Base-by-base conservation (phyloP, 257 asterid genomes). In the Gardenia jasminoides region DNA sequence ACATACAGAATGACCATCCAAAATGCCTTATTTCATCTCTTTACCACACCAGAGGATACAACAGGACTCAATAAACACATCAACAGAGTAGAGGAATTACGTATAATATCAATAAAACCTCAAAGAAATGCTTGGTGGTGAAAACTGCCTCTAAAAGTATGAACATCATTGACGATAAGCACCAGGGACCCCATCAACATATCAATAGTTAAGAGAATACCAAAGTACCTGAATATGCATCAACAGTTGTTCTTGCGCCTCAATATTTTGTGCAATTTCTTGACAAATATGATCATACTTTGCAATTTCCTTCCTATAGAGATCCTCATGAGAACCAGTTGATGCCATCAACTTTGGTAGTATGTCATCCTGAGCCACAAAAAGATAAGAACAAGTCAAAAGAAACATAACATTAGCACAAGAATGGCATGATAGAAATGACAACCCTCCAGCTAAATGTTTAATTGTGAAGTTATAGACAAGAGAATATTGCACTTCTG, bases 301-400 rank as follows among this genome's bases (percentile, higher is more conserved):
- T 3, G 93, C 88, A 75, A 96, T 90, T 89, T 96, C 99, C 91
- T 92, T 92, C 83, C 94, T 88, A 73, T 91, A 96, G 70, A 96
- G 96, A 88, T 96, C 98, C 87, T 96, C 99, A 0, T 90, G 92
- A 65, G 99, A 96, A 56, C 97, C 98, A 67, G 91, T 82, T 73
- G 87, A 88, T 20, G 98, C 82, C 99, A 96, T 96, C 91, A 93
- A 85, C 87, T 93, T 96, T 72, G 98, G 97, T 54, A 96, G 87
- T 80, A 96, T 92, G 84, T 96, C 97, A 89, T 96, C 99, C 99
- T 96, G 90, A 61, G 74, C 76, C 84, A 66, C 78, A 61, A 28
- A 39, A 50, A 58, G 8, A 17, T 48, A 56, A 61, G 2, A 3
- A 74, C 9, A 31, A 17, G 54, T 64, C 33, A 73, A 67, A 73